Percentiles rank a stretch among this genome's conserved stretches.
phyloP scores from a whole-genome alignment of 208 protist genomes.

The Spongospora subterranea region DNA sequence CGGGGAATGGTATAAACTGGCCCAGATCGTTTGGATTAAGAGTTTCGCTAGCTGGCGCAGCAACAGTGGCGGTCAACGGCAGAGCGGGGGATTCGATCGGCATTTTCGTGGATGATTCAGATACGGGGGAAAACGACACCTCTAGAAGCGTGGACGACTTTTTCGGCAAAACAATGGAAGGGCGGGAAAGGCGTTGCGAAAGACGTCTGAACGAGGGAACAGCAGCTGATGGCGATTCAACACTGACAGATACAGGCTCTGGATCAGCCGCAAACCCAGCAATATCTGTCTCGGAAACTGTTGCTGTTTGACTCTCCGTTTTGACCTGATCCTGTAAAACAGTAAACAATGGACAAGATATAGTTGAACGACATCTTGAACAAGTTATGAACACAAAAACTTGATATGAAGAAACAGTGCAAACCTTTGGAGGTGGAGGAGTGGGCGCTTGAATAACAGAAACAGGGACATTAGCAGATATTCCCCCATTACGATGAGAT shows the following conservation, averaged over 20 bases:
- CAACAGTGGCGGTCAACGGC: not conserved
- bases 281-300: no score
- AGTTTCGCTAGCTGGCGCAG: not conserved
- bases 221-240: not conserved
- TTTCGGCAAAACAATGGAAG: constrained; percentile 4
- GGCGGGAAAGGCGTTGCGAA: not conserved
- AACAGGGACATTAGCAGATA: not conserved
- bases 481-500: not conserved
- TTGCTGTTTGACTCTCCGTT: no score
- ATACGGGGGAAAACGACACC: not conserved
- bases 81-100: not conserved
- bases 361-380: no score
- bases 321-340: no score
- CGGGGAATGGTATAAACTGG: not conserved
- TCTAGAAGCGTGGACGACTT: not conserved
- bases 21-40: not conserved
- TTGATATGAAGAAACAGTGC: no score
- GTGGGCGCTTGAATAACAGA: not conserved
- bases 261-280: not conserved
- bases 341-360: no score
- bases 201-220: not conserved
- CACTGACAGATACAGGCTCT: not conserved
- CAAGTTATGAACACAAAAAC: no score
- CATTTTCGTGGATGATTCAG: not conserved
- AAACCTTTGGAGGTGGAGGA: no score